Evolutionary conservation across 106 monocot genomes (phyloP), one percentile per base, ranked within the genome.

Genomic region (Dendrobium huoshanense): DNA sequence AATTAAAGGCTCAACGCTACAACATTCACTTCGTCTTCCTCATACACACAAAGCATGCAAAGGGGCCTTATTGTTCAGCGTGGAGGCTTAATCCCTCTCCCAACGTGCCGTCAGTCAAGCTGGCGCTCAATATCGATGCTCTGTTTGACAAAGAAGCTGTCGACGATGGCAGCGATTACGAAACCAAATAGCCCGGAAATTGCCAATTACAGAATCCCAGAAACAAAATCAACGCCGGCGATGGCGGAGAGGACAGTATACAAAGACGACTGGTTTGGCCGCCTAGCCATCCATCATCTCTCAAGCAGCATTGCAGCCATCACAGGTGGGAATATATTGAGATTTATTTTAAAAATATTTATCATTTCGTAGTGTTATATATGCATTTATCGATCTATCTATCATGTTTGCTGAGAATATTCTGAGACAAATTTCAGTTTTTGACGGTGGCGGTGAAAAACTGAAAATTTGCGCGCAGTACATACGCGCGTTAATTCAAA

Each of bases 211-310:
- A 61, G 61, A 61, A 20, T 20, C 61, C 61, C 7, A 24, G 61
- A 61, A 4, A 22, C 22, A 61, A 61, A 61, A 61, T 61, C 61
- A 61, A 22, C 22, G 40, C 20, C 40, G 20, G 41, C 2, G 51
- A 75, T 54, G 20, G 31, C 0, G 65, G 29, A 40, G 31, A 79
- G 27, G 67, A 83, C 83, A 4, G 86, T 41, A 75, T 91, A 93
- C 75, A n/a, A 70, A 1, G 96, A 96, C 55, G 89, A 56, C 85
- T 96, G 96, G 93, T 90, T 96, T 65, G 89, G 87, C 33, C 82
- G 79, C n/a, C 80, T 93, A 7, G 93, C 93, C 77, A 93, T 96
- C 19, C 83, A 17, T 25, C 82, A 87, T 73, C 85, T 96, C 22
- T 88, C 93, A 3, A 75, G 31, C 41, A 89, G 82, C 75, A 51